Conservation (phyloP, 805 yeast species). For the Kuraishia borneana region DNA sequence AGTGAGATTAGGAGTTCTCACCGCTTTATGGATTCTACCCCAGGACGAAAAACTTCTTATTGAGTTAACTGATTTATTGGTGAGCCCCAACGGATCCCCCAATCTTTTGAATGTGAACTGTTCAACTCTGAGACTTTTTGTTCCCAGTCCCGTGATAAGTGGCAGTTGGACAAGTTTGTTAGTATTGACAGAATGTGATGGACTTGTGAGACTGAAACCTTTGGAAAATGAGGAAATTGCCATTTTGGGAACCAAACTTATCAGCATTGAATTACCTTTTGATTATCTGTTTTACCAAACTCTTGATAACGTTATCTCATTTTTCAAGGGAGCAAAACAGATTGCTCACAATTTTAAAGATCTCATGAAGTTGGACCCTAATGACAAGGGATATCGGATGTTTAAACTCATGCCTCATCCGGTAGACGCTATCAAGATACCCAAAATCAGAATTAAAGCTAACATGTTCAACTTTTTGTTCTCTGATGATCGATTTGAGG, state of each 20-base stretch:
- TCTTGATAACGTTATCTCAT: constrained; percentile 68
- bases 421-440: constrained; percentile 22
- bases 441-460: constrained; percentile 29
- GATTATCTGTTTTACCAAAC: constrained; percentile 65
- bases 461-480: constrained; percentile 32
- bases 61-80: constrained; percentile 17
- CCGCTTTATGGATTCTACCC: constrained; percentile 15
- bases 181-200: constrained; percentile 2
- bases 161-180: constrained; percentile 17
- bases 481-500: constrained; percentile 59
- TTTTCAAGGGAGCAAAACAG: constrained; percentile 57
- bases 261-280: constrained; percentile 41
- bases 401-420: constrained; percentile 26
- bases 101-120: constrained; percentile 8
- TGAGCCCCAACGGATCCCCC: neutral
- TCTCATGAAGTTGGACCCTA: neutral
- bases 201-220: neutral
- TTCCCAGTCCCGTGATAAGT: constrained; percentile 13
- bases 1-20: constrained; percentile 12
- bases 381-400: constrained; percentile 24
- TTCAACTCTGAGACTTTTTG: constrained; percentile 16
- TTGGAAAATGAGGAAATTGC: constrained; percentile 6
- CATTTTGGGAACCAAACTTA: neutral
- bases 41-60: constrained; percentile 14
- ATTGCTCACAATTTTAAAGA: constrained; percentile 32